Base-by-base conservation (phyloP, 495 filamentous ascomycete genomes). In the Evansstolkia leycettana region DNA sequence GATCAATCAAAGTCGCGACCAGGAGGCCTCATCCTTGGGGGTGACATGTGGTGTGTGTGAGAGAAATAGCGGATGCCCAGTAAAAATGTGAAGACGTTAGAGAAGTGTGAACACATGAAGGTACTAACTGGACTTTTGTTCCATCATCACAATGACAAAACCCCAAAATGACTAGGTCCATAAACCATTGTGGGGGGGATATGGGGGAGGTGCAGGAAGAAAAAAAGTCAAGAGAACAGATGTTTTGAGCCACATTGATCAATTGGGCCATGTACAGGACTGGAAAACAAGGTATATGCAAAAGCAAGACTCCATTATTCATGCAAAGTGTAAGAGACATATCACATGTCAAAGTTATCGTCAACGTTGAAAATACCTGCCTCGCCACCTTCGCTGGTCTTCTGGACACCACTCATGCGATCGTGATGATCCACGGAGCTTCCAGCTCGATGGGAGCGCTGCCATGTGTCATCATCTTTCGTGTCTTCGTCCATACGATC, bases 401-500 rank as follows among this genome's bases (percentile, higher is more conserved):
- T 77, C 27, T 82, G 69, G 39, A 85, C 71, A 5, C 80, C 81
- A 51, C 76, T 80, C 80, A 86, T 86, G 30, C 76, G 72, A n/a
- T n/a, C n/a, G 45, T 82, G 75, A 26, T 19, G 13, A 52, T 64
- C 62, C 13, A 43, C 46, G 29, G 57, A 55, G 40, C 46, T 49
- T n/a, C 39, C 49, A 8, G 54, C 33, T 17, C 55, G 57, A 32
- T 66, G 60, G 30, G 52, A 43, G 29, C 53, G 55, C 29, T 55
- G 57, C 60, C 56, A 60, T 7, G 42, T 24, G 3, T 76, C 72
- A 19, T 61, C 57, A 38, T 70, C 67, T 3, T 76, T 71, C 34
- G 69, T 60, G 31, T 82, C 86, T 54, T 89, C 82, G 19, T 87
- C 83, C 76, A 81, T 79, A 3, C 62, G 59, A 24, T 82, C 82